Conservation (phyloP, 176 grass and related monocot genomes). For the Raddia guianensis region DNA sequence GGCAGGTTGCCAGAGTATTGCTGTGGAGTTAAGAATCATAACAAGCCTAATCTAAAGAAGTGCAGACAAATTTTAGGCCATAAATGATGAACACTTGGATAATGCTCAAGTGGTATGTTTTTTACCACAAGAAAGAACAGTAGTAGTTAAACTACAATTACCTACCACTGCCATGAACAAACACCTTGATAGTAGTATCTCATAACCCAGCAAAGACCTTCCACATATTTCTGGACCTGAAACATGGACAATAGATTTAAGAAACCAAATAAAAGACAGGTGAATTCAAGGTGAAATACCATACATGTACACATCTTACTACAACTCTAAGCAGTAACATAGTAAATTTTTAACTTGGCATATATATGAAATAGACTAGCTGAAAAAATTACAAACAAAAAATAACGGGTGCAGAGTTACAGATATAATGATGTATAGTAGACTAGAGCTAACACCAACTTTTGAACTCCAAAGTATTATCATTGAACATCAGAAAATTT, state of each 20-base stretch:
- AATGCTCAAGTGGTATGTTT: conserved; percentile 37
- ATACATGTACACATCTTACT: conserved; percentile 8
- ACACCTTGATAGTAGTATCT: conserved; percentile 99
- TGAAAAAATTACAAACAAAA: background rate
- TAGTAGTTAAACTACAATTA: conserved; percentile 25
- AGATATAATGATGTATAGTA: background rate
- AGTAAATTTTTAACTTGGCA: background rate
- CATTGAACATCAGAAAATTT: background rate
- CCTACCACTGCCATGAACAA: conserved; percentile 99
- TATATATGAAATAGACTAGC: background rate
- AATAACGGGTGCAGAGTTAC: background rate
- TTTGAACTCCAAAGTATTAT: conserved; percentile 23
- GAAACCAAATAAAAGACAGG: conserved; percentile 7
- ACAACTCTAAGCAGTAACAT: background rate
- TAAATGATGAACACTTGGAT: conserved; percentile 5
- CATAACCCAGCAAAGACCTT: conserved; percentile 99
- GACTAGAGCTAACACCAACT: background rate
- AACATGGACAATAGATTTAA: conserved; percentile 38
- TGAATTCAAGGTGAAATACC: conserved; percentile 14
- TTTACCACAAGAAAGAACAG: conserved; percentile 20
- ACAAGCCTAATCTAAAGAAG: background rate
- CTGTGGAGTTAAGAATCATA: conserved; percentile 12
- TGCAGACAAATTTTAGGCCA: background rate
- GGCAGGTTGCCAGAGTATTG: background rate
- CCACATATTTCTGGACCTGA: conserved; percentile 95